phyloP scores from a whole-genome alignment of 2,329 filamentous ascomycete genomes.

The Didymosphaeria variabile region DNA sequence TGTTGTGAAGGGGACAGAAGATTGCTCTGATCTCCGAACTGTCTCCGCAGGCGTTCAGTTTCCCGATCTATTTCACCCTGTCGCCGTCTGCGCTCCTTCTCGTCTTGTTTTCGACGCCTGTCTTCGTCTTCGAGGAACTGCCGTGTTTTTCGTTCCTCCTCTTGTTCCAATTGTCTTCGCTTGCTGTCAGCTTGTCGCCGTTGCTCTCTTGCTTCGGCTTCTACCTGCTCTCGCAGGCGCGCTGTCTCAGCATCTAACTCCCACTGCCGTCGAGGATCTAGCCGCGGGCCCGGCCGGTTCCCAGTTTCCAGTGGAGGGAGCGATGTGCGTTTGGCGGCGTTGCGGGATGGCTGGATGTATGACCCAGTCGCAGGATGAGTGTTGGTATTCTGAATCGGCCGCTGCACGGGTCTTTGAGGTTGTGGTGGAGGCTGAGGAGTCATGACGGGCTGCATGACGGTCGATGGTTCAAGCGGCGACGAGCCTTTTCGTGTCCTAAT shows the following conservation, averaged over 20 bases:
- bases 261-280: conserved; percentile 63
- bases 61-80: conserved; percentile 72
- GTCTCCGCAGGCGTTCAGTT: conserved; percentile 74
- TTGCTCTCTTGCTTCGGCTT: conserved; percentile 56
- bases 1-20: conserved; percentile 32
- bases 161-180: conserved; percentile 66
- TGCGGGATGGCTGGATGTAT: conserved; percentile 28
- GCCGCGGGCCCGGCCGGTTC: conserved; percentile 31
- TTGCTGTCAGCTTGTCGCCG: conserved; percentile 54
- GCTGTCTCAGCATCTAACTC: conserved; percentile 61
- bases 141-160: conserved; percentile 55
- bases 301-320: conserved; percentile 41
- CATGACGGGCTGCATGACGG: conserved; percentile 42
- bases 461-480: conserved; percentile 39
- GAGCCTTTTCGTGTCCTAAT: conserved; percentile 47
- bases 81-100: conserved; percentile 65
- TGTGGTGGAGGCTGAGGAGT: conserved; percentile 42
- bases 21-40: conserved; percentile 66
- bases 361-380: conserved; percentile 26
- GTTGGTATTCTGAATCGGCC: conserved; percentile 25
- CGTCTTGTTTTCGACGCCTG: conserved; percentile 71
- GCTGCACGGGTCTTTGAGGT: conserved; percentile 33
- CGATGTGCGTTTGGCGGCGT: conserved; percentile 37
- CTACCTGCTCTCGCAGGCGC: conserved; percentile 55
- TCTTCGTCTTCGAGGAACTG: conserved; percentile 47